Percentiles rank a stretch among this genome's conserved stretches.
Conservation (phyloP, 2,329 filamentous ascomycete species). For the Keithomyces neogunnii region DNA sequence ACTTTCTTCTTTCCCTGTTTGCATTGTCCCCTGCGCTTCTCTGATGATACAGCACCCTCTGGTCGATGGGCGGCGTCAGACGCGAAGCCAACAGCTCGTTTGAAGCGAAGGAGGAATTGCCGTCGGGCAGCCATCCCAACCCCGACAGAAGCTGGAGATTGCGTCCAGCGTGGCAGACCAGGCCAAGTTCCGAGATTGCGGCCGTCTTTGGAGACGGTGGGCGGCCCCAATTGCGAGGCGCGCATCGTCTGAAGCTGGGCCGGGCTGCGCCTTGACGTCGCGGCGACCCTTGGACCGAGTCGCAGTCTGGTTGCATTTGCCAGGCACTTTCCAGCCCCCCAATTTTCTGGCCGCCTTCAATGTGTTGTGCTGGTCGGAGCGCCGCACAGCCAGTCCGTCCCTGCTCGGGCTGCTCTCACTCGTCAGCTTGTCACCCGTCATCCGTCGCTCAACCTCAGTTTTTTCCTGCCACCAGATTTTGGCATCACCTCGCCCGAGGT, state of each 20-base stretch:
- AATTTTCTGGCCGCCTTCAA: not conserved
- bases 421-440: not conserved
- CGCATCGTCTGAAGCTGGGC: not conserved
- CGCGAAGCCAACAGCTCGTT: too few relatives aligned
- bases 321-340: conserved; percentile 2
- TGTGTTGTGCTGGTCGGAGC: not conserved
- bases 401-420: not conserved
- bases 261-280: not conserved
- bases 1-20: too few relatives aligned
- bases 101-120: too few relatives aligned
- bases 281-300: too few relatives aligned
- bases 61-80: too few relatives aligned
- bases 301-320: too few relatives aligned
- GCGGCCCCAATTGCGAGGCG: not conserved
- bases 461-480: conserved; percentile 23
- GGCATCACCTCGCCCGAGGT: conserved; percentile 15
- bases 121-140: too few relatives aligned
- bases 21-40: too few relatives aligned
- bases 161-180: not conserved
- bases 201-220: not conserved
- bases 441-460: not conserved
- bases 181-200: not conserved
- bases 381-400: too few relatives aligned
- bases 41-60: too few relatives aligned
- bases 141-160: not conserved